These are phyloP conservation scores for Cystobasidium slooffiae DNA, from an alignment of 1,284 basidiomycete genomes.

Conservation along the genomic window DNA sequence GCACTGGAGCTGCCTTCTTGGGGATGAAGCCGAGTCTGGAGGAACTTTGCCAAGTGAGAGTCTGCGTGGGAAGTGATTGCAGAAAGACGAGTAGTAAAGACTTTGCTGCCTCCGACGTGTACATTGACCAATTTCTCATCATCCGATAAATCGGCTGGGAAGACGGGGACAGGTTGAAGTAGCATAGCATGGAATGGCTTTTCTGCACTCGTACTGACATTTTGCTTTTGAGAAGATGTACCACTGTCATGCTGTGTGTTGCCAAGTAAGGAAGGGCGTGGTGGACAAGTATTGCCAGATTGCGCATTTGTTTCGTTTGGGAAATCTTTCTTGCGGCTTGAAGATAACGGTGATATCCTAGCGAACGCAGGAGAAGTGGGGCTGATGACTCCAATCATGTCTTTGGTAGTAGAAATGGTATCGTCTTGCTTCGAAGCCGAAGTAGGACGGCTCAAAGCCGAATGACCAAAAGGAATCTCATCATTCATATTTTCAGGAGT, in stretches of 20 bases:
- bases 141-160: slow-evolving; percentile 6
- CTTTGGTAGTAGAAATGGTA: background rate
- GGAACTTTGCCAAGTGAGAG: slow-evolving; percentile 31
- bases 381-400: background rate
- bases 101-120: slow-evolving; percentile 36
- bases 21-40: background rate
- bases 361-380: background rate
- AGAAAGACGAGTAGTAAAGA: slow-evolving; percentile 21
- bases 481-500: background rate
- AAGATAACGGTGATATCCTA: too few species aligned
- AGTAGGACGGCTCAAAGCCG: slow-evolving; percentile 7
- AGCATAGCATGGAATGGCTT: slow-evolving; percentile 34
- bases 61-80: slow-evolving; percentile 11
- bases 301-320: too few species aligned
- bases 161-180: background rate
- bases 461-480: slow-evolving; percentile 28
- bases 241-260: background rate
- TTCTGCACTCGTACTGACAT: background rate
- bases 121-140: slow-evolving; percentile 37
- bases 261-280: background rate
- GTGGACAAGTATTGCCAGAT: background rate
- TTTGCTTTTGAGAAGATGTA: background rate
- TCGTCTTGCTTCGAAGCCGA: background rate
- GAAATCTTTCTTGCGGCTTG: too few species aligned
- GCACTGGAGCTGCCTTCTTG: background rate